A percentile compares a stretch with the other conserved stretches of the same genome.
These are phyloP conservation scores for Oryza longistaminata DNA, from an alignment of 176 grass and related monocot species.

Conservation along the genomic window DNA sequence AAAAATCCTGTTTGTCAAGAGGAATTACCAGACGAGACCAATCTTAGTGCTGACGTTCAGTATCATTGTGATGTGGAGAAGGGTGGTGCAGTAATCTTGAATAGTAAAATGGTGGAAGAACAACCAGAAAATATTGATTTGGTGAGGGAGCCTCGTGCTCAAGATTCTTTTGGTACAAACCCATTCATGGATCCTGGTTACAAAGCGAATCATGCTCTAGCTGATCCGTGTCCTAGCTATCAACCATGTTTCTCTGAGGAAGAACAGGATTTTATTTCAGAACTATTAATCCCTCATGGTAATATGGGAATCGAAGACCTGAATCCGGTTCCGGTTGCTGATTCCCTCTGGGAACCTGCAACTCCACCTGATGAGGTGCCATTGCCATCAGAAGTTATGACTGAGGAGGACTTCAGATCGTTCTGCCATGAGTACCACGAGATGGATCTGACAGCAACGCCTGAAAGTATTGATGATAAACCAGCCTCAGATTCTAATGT, in stretches of 20 bases:
- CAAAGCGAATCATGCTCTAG: conserved; percentile 19
- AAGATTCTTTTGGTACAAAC: conserved; percentile 53
- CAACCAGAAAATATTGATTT: conserved; percentile 30
- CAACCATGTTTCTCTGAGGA: conserved; percentile 44
- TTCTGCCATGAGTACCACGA: conserved; percentile 53
- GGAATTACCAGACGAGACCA: conserved; percentile 33
- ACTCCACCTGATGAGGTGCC: conserved; percentile 58
- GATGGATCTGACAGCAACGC: conserved; percentile 36
- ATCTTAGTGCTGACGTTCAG: conserved; percentile 28
- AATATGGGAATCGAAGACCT: conserved; percentile 38
- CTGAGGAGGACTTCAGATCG: conserved; percentile 54
- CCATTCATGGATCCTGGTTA: conserved; percentile 47
- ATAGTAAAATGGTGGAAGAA: conserved; percentile 25
- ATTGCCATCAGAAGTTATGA: conserved; percentile 52
- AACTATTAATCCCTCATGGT: conserved; percentile 45
- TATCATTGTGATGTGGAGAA: conserved; percentile 33
- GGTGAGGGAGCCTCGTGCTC: conserved; percentile 14
- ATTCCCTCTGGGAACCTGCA: conserved; percentile 72
- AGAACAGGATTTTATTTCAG: conserved; percentile 54
- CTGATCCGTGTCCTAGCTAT: conserved; percentile 23
- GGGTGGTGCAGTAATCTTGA: conserved; percentile 25
- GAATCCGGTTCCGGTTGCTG: conserved; percentile 28
- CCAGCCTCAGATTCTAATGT: conserved; percentile 43
- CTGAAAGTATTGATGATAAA: conserved; percentile 35
- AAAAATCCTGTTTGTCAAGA: conserved; percentile 39